Conservation (phyloP, 768 basidiomycete genomes). For the Lactarius hengduanensis region DNA sequence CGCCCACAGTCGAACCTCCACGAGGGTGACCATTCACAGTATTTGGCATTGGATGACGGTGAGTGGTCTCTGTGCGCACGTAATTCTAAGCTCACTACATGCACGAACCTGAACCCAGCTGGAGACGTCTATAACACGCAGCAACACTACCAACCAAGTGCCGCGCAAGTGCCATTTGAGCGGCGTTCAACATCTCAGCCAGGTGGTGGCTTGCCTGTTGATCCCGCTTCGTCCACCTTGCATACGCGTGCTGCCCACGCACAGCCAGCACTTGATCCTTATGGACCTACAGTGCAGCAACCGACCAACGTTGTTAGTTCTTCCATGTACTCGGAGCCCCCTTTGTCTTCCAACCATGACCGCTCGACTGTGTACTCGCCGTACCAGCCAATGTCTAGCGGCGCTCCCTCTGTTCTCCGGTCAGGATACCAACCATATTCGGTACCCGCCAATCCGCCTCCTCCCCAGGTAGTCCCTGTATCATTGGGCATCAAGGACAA, state of each 20-base stretch:
- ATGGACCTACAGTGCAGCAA: constrained; percentile 9
- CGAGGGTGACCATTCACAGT: constrained; percentile 10
- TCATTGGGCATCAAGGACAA: constrained; percentile 8
- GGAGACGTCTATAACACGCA: constrained; percentile 11
- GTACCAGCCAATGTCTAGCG: constrained; percentile 30
- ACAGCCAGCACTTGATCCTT: constrained; percentile 11
- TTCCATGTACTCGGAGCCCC: constrained; percentile 17
- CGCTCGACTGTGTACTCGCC: constrained; percentile 33
- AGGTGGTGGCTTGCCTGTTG: neutral
- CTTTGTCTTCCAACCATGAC: constrained; percentile 17
- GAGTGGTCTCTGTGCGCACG: constrained; percentile 6
- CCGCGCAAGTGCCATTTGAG: constrained; percentile 6
- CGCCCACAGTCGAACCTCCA: neutral
- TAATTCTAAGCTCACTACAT: constrained; percentile 2
- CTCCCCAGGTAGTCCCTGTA: neutral
- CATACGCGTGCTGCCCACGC: constrained; percentile 17
- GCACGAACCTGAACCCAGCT: constrained; percentile 2
- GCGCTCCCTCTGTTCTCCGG: constrained; percentile 26
- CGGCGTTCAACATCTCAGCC: neutral
- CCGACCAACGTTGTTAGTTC: constrained; percentile 7
- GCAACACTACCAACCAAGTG: constrained; percentile 10
- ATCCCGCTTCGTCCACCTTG: constrained; percentile 11
- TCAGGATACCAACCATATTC: constrained; percentile 27
- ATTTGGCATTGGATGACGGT: constrained; percentile 19
- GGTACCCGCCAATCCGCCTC: constrained; percentile 27